A percentile compares a stretch with the other conserved stretches of the same genome.
phyloP scores from a whole-genome alignment of 768 basidiomycete genomes.

The Pisolithus orientalis region DNA sequence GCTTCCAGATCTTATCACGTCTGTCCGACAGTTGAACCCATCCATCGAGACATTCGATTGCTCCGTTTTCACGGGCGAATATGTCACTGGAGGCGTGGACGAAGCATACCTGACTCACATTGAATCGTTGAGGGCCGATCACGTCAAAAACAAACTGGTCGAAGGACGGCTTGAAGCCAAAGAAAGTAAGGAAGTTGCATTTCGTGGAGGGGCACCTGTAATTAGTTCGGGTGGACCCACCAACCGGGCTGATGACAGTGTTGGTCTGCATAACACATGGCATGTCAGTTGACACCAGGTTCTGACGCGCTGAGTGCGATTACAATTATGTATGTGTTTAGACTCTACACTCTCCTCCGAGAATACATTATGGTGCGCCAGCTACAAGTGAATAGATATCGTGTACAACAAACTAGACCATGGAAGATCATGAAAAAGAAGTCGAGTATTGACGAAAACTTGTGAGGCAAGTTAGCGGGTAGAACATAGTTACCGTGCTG shows the following conservation, averaged over 20 bases:
- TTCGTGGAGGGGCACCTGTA: slow-evolving; percentile 16
- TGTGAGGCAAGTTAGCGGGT: background rate
- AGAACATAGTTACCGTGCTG: slow-evolving; percentile 13
- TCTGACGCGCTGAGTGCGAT: background rate
- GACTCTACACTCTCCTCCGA: background rate
- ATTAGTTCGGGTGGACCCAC: slow-evolving; percentile 36
- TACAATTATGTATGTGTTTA: slow-evolving; percentile 1
- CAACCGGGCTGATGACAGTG: slow-evolving; percentile 68
- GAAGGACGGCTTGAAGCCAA: slow-evolving; percentile 24
- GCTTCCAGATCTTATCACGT: slow-evolving; percentile 77
- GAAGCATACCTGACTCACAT: slow-evolving; percentile 72
- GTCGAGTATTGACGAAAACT: background rate
- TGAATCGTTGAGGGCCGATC: slow-evolving; percentile 77
- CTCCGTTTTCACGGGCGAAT: slow-evolving; percentile 96
- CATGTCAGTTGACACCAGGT: slow-evolving; percentile 28
- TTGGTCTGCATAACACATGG: slow-evolving; percentile 76
- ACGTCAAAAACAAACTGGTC: slow-evolving; percentile 52
- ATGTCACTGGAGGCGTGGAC: slow-evolving; percentile 90
- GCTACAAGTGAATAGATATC: slow-evolving; percentile 4
- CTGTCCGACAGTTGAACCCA: slow-evolving; percentile 82
- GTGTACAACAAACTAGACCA: background rate
- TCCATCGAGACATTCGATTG: slow-evolving; percentile 80
- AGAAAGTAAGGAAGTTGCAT: slow-evolving; percentile 21
- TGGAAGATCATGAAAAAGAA: background rate
- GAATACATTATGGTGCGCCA: background rate